These are phyloP conservation scores for Suhomyces chickasaworum DNA, from an alignment of 1,139 yeast species.

Conservation along the genomic window DNA sequence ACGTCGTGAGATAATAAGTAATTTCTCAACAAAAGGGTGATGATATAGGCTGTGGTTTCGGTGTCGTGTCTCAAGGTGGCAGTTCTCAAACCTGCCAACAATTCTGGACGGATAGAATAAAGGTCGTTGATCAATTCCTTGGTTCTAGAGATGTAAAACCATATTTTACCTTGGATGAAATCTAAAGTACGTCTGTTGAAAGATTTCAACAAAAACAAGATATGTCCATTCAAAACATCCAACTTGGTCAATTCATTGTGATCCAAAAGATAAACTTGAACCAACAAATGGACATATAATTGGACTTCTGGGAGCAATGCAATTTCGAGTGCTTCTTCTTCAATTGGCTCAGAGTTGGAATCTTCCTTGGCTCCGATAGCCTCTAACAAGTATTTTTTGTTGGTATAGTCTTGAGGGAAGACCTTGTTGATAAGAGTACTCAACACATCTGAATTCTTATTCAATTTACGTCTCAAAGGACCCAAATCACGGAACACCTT, in stretches of 20 bases:
- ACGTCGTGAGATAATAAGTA: slow-evolving; percentile 79
- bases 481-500: slow-evolving; percentile 85
- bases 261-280: slow-evolving; percentile 77
- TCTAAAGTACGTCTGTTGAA: slow-evolving; percentile 86
- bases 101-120: slow-evolving; percentile 63
- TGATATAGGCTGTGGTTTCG: slow-evolving; percentile 86
- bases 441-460: slow-evolving; percentile 49
- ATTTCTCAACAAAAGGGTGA: slow-evolving; percentile 80
- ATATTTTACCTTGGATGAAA: slow-evolving; percentile 82
- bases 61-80: slow-evolving; percentile 90
- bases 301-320: slow-evolving; percentile 73
- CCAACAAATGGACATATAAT: slow-evolving; percentile 73
- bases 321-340: slow-evolving; percentile 19
- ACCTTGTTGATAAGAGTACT: slow-evolving; percentile 53
- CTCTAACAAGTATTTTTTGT: slow-evolving; percentile 47
- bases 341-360: slow-evolving; percentile 17
- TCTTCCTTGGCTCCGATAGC: slow-evolving; percentile 28
- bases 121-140: slow-evolving; percentile 67
- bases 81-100: slow-evolving; percentile 77
- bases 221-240: slow-evolving; percentile 52
- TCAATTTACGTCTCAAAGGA: slow-evolving; percentile 65
- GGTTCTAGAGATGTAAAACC: slow-evolving; percentile 88
- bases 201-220: slow-evolving; percentile 57
- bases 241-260: slow-evolving; percentile 50
- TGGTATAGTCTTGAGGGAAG: slow-evolving; percentile 51